Evolutionary conservation across 345 rosid genomes (phyloP), one percentile per base, ranked within the genome.

Genomic region (Adansonia digitata): DNA sequence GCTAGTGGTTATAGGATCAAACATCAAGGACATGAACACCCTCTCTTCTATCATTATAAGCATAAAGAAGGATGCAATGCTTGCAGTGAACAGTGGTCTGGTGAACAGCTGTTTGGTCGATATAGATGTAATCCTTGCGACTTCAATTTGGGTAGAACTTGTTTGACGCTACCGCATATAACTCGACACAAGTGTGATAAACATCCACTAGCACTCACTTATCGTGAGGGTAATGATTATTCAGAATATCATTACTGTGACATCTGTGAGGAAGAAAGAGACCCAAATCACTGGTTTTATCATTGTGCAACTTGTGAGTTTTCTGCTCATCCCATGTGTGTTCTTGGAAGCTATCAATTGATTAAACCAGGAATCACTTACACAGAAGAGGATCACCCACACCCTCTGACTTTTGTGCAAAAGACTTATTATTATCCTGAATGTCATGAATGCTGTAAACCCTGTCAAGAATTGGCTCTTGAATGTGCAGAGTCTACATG

Each of bases 231-330:
- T 7, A 45, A 45, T 45, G 39, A 27, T 45, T 26, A 26, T 67
- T 17, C 14, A 26, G 13, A 24, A 45, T 26, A 7, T 67, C 37
- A 7, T 52, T 55, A 71, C 12, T 79, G 82, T 70, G 69, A 77
- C 55, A 67, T 75, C 1, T 40, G 75, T 65, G 77, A 73, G 45
- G 59, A 77, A 71, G 20, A 70, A 67, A 75, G 55, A 75, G 64
- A 79, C n/a, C 73, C 55, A 5, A 65, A 7, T 9, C 22, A 34
- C 22, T 75, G 69, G 62, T 79, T 79, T 31, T 72, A 79, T 39
- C 42, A 15, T 48, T 71, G 74, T 10, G 69, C 22, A 37, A 60
- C 2, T 10, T 60, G 57, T n/a, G 42, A 46, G 2, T 27, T 18
- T 45, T 68, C 39, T 45, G 56, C 24, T 45, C 56, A 68, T 68